Evolutionary conservation across 306 rosid species (phyloP).

Genomic region (Neltuma alba): DNA sequence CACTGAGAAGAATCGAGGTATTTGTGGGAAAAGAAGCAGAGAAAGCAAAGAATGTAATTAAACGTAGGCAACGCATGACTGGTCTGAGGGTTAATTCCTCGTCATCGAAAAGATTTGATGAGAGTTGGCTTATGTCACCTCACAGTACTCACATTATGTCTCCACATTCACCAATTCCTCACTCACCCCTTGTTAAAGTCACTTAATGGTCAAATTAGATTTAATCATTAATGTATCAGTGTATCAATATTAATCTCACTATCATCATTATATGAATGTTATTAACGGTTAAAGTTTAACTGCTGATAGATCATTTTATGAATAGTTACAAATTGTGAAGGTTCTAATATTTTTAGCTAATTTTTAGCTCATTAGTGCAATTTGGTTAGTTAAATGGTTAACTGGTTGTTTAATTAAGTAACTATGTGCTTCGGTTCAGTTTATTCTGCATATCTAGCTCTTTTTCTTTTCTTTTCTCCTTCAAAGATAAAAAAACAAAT

Average conservation of each 20-base stretch:
- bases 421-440: not conserved
- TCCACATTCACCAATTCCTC: constrained; percentile 52
- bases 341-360: no score
- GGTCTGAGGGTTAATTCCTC: constrained; percentile 50
- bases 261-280: not conserved
- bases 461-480: not conserved
- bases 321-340: no score
- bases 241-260: not conserved
- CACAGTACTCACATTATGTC: constrained; percentile 41
- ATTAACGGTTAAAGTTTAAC: no score
- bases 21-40: not conserved
- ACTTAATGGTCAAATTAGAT: not conserved
- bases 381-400: not conserved
- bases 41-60: not conserved
- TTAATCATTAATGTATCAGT: not conserved
- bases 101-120: constrained; percentile 39
- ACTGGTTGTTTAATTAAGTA: not conserved
- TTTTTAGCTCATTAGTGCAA: not conserved
- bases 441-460: not conserved
- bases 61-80: not conserved
- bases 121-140: constrained; percentile 36
- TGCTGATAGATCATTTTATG: no score
- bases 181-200: constrained; percentile 23
- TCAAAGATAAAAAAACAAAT: not conserved
- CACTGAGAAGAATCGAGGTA: not conserved